These are phyloP conservation scores for Penicillium sp. DNA, from an alignment of 2,329 filamentous ascomycete genomes.

Conservation along the genomic window DNA sequence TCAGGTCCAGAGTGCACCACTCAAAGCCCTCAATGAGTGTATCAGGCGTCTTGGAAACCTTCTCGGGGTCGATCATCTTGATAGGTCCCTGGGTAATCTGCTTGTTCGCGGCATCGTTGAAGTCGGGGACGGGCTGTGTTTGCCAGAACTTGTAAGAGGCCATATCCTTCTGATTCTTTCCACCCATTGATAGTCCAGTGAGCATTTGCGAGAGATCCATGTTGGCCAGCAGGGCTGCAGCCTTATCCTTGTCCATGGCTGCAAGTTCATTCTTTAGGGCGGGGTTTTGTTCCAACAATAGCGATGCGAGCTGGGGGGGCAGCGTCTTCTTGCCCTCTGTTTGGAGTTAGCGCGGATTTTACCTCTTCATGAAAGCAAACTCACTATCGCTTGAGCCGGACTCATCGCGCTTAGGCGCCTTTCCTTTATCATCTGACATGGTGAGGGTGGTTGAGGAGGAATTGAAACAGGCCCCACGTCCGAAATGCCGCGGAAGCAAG, in stretches of 20 bases:
- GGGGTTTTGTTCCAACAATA: conserved; percentile 53
- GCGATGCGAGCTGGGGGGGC: conserved; percentile 38
- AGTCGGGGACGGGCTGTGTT: conserved; percentile 91
- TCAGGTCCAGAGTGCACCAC: conserved; percentile 89
- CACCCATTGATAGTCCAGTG: conserved; percentile 65
- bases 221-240: conserved; percentile 53
- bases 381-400: conserved; percentile 10
- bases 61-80: conserved; percentile 73
- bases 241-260: conserved; percentile 65
- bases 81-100: conserved; percentile 79
- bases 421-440: conserved; percentile 43
- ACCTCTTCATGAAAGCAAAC: no score
- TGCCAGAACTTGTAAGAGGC: conserved; percentile 98
- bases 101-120: conserved; percentile 54
- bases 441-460: conserved; percentile 16
- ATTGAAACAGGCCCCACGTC: conserved; percentile 34
- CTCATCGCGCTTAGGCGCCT: conserved; percentile 28
- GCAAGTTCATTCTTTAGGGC: conserved; percentile 73
- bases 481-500: conserved; percentile 17
- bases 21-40: conserved; percentile 82
- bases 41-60: conserved; percentile 76
- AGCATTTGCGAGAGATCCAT: conserved; percentile 52
- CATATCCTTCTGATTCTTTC: conserved; percentile 95
- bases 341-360: background rate
- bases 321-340: conserved; percentile 33